Evolutionary conservation across 2,329 filamentous ascomycete genomes (phyloP).

Genomic region (Cladophialophora yegresii): DNA sequence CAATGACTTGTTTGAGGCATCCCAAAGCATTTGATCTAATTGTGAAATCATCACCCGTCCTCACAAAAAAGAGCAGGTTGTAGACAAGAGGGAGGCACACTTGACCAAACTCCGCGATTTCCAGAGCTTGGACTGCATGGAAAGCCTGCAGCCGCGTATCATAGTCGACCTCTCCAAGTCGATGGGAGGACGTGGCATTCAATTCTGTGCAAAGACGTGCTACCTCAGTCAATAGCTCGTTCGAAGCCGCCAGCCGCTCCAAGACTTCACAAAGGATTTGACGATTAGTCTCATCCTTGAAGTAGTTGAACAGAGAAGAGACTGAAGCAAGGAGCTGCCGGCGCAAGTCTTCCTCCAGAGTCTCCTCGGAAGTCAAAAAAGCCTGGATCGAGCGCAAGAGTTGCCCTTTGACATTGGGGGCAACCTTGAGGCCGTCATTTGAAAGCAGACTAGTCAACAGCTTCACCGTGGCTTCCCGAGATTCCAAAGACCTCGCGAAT

Average conservation of each 20-base stretch:
- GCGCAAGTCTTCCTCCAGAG: slow-evolving; percentile 58
- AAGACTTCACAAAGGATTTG: slow-evolving; percentile 73
- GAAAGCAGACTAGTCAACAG: slow-evolving; percentile 48
- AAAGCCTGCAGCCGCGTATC: slow-evolving; percentile 78
- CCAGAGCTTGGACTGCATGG: slow-evolving; percentile 65
- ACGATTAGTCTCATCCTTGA: slow-evolving; percentile 78
- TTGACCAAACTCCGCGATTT: slow-evolving; percentile 65
- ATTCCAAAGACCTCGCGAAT: slow-evolving; percentile 24
- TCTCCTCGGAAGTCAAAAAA: slow-evolving; percentile 20
- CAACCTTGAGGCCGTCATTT: slow-evolving; percentile 20
- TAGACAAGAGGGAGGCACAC: slow-evolving; percentile 80
- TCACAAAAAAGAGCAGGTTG: slow-evolving; percentile 86
- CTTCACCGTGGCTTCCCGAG: slow-evolving; percentile 21
- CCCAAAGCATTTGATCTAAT: slow-evolving; percentile 82
- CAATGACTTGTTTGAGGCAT: slow-evolving; percentile 74
- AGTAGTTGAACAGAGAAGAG: slow-evolving; percentile 83
- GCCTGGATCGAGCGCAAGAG: slow-evolving; percentile 27
- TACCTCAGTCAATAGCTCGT: slow-evolving; percentile 66
- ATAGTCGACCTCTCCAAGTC: slow-evolving; percentile 85
- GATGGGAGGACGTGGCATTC: slow-evolving; percentile 72
- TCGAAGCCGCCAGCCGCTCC: slow-evolving; percentile 66
- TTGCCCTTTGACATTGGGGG: slow-evolving; percentile 32
- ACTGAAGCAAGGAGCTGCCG: slow-evolving; percentile 71
- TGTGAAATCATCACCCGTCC: slow-evolving; percentile 82
- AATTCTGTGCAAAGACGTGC: slow-evolving; percentile 69